A percentile compares a stretch with the other conserved stretches of the same genome.
Evolutionary conservation across 2,329 filamentous ascomycete species (phyloP).

Genomic region (Paraphoma chrysanthemicola): DNA sequence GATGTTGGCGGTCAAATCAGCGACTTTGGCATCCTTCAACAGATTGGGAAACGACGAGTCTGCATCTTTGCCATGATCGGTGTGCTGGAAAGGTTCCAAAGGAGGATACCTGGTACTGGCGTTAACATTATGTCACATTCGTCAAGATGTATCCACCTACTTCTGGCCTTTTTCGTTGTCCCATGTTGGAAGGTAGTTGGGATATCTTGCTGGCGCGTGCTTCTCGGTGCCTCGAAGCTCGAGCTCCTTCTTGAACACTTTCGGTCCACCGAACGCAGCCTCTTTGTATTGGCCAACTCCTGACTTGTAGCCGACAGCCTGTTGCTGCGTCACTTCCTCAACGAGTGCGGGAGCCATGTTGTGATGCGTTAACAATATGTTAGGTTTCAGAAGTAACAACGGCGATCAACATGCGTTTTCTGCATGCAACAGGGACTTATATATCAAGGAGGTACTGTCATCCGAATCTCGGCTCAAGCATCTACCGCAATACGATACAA

Average conservation of each 20-base stretch:
- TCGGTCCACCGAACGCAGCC: conserved; percentile 52
- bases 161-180: conserved; percentile 57
- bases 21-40: conserved; percentile 61
- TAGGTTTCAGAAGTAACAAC: not conserved
- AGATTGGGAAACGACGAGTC: conserved; percentile 74
- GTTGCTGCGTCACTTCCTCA: conserved; percentile 39
- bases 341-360: conserved; percentile 54
- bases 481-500: conserved; percentile 4
- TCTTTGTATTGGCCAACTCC: conserved; percentile 50
- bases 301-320: conserved; percentile 36
- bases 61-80: conserved; percentile 78
- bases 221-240: conserved; percentile 62
- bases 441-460: conserved; percentile 13
- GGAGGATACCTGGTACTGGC: conserved; percentile 62
- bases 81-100: conserved; percentile 72
- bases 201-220: conserved; percentile 67
- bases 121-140: not conserved
- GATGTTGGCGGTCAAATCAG: conserved; percentile 74
- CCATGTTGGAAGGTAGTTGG: conserved; percentile 77
- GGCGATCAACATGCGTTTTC: not conserved
- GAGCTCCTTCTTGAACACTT: conserved; percentile 55
- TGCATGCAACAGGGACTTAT: conserved; percentile 9
- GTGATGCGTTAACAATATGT: not conserved
- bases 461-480: conserved; percentile 6
- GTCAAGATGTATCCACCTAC: not conserved